Base-by-base conservation (phyloP, 2,329 filamentous ascomycete species). In the Xylaria polymorpha region DNA sequence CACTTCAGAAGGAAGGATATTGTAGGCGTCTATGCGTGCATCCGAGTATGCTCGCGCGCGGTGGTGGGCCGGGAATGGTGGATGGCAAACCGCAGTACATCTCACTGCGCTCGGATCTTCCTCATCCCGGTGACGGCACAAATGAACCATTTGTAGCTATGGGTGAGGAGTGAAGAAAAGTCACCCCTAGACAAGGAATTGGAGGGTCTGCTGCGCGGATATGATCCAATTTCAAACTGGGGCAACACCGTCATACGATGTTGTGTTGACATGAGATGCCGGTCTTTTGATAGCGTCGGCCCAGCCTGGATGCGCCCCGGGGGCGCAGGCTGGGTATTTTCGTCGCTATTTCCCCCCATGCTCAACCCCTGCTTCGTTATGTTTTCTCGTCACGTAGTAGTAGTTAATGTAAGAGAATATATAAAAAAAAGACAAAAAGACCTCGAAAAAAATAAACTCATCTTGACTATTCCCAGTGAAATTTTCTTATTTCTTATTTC, bases 71-170 rank as follows among this genome's bases (percentile, higher is more conserved):
- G 72, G 73, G 72, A 72, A 62, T 37, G 67, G 71, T 68, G 69
- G 68, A 72, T 59, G 71, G 68, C 67, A 69, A 66, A 64, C 56
- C 29, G 75, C 73, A 76, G 75, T 71, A 74, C 74, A 72, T 77
- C 75, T 77, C 76, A 76, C 74, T 77, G 74, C 76, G 72, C 67
- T 73, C 71, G 67, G 70, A 75, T 68, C 70, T 66, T 61, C 60
- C 61, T 68, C 39, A 48, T 67, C 56, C 53, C 51, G 25, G 53
- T 22, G 53, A 35, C 7, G 59, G 64, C 50, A 67, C 65, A 64
- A 70, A 72, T 43, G 68, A 68, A 69, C 66, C 22, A 64, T 64
- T 66, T 56, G 61, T 60, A 39, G 14, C 61, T 56, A 35, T 10
- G 63, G 64, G 25, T 61, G 50, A 68, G 67, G 66, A 29, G 72